phyloP scores from a whole-genome alignment of 2,329 filamentous ascomycete species.

The Eurotiales sp. region DNA sequence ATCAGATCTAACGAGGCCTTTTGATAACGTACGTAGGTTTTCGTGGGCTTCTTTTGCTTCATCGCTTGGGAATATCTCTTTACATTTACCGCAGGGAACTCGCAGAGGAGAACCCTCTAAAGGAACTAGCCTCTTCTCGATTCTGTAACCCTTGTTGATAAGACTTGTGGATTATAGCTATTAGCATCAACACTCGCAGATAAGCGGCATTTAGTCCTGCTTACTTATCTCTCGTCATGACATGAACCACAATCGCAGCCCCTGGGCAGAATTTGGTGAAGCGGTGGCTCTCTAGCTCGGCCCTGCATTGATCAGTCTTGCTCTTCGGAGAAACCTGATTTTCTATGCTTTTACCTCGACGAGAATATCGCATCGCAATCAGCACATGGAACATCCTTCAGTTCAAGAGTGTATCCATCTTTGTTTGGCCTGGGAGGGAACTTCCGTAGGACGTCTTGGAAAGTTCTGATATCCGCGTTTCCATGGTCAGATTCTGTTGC shows the following conservation, averaged over 20 bases:
- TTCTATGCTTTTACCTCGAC: conserved; percentile 20
- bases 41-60: conserved; percentile 20
- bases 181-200: conserved; percentile 3
- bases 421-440: conserved; percentile 27
- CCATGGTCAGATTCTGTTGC: background rate
- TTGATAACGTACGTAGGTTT: background rate
- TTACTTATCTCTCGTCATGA: conserved; percentile 31
- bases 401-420: conserved; percentile 20
- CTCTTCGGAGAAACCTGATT: background rate
- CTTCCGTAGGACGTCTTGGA: conserved; percentile 24
- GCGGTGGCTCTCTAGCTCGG: conserved; percentile 26
- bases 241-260: conserved; percentile 26
- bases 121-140: conserved; percentile 27
- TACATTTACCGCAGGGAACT: conserved; percentile 26
- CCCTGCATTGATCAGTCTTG: conserved; percentile 15
- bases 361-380: conserved; percentile 31
- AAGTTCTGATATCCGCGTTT: conserved; percentile 20
- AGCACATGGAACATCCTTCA: conserved; percentile 22
- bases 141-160: conserved; percentile 29
- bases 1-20: conserved; percentile 7
- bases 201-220: too few relatives aligned
- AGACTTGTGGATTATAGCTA: too few relatives aligned
- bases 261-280: conserved; percentile 28
- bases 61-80: conserved; percentile 22
- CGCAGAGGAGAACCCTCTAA: conserved; percentile 24